A percentile compares a stretch with the other conserved stretches of the same genome.
phyloP scores from a whole-genome alignment of 129 eudicot genomes.

The Flaveria ramosissima region DNA sequence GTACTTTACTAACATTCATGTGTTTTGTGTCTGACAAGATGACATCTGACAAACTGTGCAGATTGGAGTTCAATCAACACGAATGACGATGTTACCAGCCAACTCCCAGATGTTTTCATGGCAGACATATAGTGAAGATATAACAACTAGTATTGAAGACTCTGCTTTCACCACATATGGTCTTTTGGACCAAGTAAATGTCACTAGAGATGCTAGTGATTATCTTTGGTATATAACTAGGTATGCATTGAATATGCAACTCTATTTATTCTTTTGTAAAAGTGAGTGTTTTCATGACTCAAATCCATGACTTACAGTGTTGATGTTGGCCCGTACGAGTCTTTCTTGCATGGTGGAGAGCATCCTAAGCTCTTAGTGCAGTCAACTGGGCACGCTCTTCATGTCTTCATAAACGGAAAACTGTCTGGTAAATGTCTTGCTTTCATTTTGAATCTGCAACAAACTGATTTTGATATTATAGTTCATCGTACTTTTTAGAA shows the following conservation, averaged over 20 bases:
- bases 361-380: slow-evolving; percentile 73
- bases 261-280: background rate
- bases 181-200: slow-evolving; percentile 88
- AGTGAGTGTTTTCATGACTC: slow-evolving; percentile 1
- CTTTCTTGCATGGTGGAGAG: slow-evolving; percentile 66
- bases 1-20: background rate
- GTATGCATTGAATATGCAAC: slow-evolving; percentile 31
- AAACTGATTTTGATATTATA: background rate
- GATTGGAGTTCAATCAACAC: slow-evolving; percentile 94
- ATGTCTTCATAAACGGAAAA: slow-evolving; percentile 79
- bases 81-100: slow-evolving; percentile 69
- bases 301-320: slow-evolving; percentile 47
- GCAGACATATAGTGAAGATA: slow-evolving; percentile 84
- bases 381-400: slow-evolving; percentile 85
- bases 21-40: background rate
- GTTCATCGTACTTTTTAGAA: background rate
- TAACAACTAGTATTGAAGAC: slow-evolving; percentile 57
- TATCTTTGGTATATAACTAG: slow-evolving; percentile 90
- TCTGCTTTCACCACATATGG: slow-evolving; percentile 58
- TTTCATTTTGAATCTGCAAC: background rate
- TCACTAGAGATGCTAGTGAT: slow-evolving; percentile 88
- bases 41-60: slow-evolving; percentile 24
- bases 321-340: slow-evolving; percentile 69
- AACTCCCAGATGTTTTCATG: slow-evolving; percentile 57
- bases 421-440: slow-evolving; percentile 54